Conservation (phyloP, 805 yeast species). For the Metschnikowia gruessii region DNA sequence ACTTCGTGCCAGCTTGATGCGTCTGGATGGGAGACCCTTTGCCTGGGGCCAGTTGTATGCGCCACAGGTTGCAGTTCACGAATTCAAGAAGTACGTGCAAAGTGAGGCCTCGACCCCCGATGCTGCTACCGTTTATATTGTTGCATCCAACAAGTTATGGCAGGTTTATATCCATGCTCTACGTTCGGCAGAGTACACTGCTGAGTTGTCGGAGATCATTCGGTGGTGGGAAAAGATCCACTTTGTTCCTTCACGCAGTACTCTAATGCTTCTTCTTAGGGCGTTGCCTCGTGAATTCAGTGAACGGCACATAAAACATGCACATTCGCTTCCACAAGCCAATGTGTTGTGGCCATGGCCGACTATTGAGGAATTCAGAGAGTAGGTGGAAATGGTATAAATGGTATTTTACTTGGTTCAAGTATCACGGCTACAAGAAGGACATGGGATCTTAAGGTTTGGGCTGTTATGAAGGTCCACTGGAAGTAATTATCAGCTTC, state of each 20-base stretch:
- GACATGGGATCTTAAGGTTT: no score
- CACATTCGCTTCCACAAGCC: slow-evolving; percentile 12
- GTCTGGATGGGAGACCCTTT: slow-evolving; percentile 19
- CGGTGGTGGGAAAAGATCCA: slow-evolving; percentile 53
- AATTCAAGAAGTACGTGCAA: slow-evolving; percentile 46
- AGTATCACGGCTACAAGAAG: no score
- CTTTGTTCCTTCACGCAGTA: slow-evolving; percentile 39
- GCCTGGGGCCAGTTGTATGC: slow-evolving; percentile 55
- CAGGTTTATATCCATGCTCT: slow-evolving; percentile 50
- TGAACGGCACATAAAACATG: slow-evolving; percentile 38
- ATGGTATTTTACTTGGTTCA: no score
- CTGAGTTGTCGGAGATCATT: slow-evolving; percentile 49
- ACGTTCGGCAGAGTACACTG: slow-evolving; percentile 43
- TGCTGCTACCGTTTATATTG: slow-evolving; percentile 8
- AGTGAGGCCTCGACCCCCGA: background rate
- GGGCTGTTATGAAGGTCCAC: no score
- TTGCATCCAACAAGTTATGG: slow-evolving; percentile 44
- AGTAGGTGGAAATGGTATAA: background rate
- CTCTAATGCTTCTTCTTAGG: slow-evolving; percentile 39
- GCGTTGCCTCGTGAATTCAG: slow-evolving; percentile 38
- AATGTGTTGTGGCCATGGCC: slow-evolving; percentile 21
- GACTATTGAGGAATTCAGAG: slow-evolving; percentile 10
- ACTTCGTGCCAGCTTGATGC: slow-evolving; percentile 45
- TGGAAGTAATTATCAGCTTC: no score
- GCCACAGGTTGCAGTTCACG: slow-evolving; percentile 57